Evolutionary conservation across 306 rosid species (phyloP), one percentile per base, ranked within the genome.

Genomic region (Dryas alaskensis): DNA sequence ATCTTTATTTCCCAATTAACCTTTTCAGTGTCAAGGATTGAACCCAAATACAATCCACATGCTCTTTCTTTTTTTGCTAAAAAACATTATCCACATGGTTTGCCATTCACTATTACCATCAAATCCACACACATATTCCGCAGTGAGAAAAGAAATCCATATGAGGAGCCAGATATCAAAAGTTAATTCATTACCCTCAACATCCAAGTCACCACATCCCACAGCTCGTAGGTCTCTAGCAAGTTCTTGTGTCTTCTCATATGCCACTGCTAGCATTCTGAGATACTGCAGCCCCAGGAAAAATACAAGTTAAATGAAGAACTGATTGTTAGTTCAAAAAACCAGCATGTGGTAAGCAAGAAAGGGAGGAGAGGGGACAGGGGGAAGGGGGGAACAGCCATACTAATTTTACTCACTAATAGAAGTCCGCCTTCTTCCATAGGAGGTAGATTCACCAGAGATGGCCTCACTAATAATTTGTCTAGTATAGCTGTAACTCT

Each of bases 131-230:
- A n/a, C 19, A 53, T 22, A 57, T 22, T 45, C 22, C 12, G 12
- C 17, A 16, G 4, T 39, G 50, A 60, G 11, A 27, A 45, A 73
- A 13, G 13, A 61, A 43, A 62, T 25, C 19, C 52, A 42, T 9
- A 3, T 22, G 12, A 7, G 39, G 19, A 11, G 42, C 10, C 7
- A 51, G 10, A 6, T 68, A 10, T 5, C 27, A 45, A 49, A 42
- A 60, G 45, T 60, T 65, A 53, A 64, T 75, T 74, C 76, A 79
- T 83, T 88, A 92, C 99, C 99, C 74, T 95, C 99, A 65, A 95
- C 93, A 76, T 95, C 99, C 89, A 92, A 90, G 87, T 92, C 99
- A 74, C 99, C 99, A 65, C 99, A 95, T 74, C 98, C 99, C 68
- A 92, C 93, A 65, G 88, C 87, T 60, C 81, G 92, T 62, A 95